A percentile compares a stretch with the other conserved stretches of the same genome.
phyloP scores from a whole-genome alignment of 768 basidiomycete genomes.

The Tephrocybe sp. region DNA sequence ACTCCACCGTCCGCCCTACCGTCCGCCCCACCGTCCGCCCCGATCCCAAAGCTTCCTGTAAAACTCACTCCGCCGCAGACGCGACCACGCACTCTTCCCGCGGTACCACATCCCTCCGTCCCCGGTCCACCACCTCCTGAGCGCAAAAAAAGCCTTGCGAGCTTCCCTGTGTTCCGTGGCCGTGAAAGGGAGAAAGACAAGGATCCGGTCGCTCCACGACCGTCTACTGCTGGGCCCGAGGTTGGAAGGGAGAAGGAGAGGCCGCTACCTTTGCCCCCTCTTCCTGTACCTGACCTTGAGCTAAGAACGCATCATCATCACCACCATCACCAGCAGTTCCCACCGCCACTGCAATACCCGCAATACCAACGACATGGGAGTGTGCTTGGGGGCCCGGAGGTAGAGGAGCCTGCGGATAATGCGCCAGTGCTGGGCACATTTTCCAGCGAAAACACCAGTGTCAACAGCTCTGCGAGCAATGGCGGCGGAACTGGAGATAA shows the following conservation, averaged over 20 bases:
- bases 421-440: slow-evolving; percentile 10
- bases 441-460: slow-evolving; percentile 14
- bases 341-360: neutral
- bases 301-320: neutral
- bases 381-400: slow-evolving; percentile 2
- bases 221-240: slow-evolving; percentile 38
- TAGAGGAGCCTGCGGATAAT: neutral
- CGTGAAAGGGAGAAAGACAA: slow-evolving; percentile 10
- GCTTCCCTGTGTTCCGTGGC: slow-evolving; percentile 5
- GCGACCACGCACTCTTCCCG: slow-evolving; percentile 3
- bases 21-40: no score
- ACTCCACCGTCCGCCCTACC: slow-evolving; percentile 5
- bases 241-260: slow-evolving; percentile 9
- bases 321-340: neutral
- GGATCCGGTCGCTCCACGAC: slow-evolving; percentile 23
- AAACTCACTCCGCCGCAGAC: neutral
- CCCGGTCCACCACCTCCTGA: neutral
- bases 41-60: neutral
- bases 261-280: slow-evolving; percentile 13
- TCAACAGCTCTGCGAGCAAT: slow-evolving; percentile 18
- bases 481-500: neutral
- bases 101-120: neutral
- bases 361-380: slow-evolving; percentile 6
- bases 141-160: slow-evolving; percentile 15
- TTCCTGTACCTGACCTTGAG: neutral